Conservation (phyloP, 305 asterid genomes). For the Withania somnifera region DNA sequence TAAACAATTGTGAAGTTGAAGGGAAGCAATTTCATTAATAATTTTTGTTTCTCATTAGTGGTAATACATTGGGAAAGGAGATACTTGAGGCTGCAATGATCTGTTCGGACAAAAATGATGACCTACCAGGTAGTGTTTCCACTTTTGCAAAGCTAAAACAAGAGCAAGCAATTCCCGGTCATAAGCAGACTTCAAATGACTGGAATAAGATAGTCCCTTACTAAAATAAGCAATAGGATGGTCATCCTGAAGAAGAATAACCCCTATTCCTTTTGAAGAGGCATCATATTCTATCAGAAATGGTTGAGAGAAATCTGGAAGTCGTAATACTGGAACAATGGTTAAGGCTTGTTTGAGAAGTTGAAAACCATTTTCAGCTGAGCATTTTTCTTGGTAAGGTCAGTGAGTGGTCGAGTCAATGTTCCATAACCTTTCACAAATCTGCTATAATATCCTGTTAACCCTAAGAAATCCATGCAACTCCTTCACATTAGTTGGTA, state of each 20-base stretch:
- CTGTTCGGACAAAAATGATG: background rate
- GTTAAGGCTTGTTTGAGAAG: background rate
- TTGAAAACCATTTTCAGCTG: background rate
- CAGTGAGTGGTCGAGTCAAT: background rate
- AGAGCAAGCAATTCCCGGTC: no score
- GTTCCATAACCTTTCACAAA: background rate
- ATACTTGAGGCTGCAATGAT: background rate
- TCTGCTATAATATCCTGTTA: background rate
- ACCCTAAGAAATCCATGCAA: background rate
- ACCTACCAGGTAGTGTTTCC: background rate
- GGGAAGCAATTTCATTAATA: background rate
- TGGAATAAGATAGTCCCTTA: no score
- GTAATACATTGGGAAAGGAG: background rate
- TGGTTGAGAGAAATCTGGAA: background rate
- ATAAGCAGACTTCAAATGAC: no score
- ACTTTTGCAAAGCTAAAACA: no score
- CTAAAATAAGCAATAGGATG: background rate
- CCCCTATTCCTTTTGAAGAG: background rate
- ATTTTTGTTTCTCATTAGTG: background rate
- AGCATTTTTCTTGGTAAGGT: background rate
- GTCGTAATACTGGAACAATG: background rate
- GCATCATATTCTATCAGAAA: constrained; percentile 7
- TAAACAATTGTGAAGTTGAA: background rate
- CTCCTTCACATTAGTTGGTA: background rate
- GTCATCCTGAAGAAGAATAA: background rate